Conservation (phyloP, 2,329 filamentous ascomycete genomes). For the Ophiostoma piceae region DNA sequence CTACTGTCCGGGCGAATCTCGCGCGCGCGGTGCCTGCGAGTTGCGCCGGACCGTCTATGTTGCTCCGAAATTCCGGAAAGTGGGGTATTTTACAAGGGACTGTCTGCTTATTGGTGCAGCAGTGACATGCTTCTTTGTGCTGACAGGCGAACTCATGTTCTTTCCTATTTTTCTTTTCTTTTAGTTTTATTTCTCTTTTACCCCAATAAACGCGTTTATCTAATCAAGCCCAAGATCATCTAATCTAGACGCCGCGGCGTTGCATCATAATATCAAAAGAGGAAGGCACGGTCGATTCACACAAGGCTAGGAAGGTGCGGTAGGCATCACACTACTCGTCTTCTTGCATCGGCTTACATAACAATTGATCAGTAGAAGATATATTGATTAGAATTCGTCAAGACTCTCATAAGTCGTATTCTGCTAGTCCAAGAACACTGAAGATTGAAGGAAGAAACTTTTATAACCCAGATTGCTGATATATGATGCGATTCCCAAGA, state of each 20-base stretch:
- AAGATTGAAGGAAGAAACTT: constrained; percentile 6
- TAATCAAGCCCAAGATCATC: neutral
- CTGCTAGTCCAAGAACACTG: neutral
- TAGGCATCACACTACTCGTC: too few relatives aligned
- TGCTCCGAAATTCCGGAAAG: constrained; percentile 28
- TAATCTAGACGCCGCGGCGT: neutral
- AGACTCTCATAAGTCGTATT: neutral
- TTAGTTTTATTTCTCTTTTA: neutral
- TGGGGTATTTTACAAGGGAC: neutral
- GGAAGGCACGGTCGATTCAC: too few relatives aligned
- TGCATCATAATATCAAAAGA: neutral
- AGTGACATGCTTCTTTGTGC: neutral
- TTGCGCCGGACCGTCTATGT: constrained; percentile 18
- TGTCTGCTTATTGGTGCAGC: neutral
- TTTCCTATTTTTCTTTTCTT: neutral
- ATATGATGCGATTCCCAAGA: constrained; percentile 3
- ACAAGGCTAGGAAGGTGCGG: too few relatives aligned
- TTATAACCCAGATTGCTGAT: constrained; percentile 11
- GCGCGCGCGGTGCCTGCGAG: neutral
- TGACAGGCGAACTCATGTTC: neutral
- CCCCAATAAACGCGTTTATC: neutral
- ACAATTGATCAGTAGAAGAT: neutral
- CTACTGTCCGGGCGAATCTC: neutral
- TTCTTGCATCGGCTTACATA: neutral
- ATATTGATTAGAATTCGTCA: neutral